Evolutionary conservation across 169 alveolate genomes (phyloP).

Genomic region (Theileria orientalis): DNA sequence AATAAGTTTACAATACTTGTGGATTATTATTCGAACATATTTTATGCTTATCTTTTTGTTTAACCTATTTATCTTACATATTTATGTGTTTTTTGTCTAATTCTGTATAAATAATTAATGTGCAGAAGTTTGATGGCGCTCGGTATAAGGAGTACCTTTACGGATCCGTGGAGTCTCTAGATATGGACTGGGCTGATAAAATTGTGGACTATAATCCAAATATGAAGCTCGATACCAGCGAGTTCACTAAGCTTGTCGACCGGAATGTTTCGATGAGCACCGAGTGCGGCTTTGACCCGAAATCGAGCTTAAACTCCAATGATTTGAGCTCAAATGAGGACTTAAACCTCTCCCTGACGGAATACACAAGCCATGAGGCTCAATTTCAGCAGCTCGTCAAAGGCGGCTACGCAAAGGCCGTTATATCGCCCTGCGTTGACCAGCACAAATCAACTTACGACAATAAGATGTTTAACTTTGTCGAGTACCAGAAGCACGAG

Average conservation of each 20-base stretch:
- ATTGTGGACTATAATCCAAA: constrained; percentile 50
- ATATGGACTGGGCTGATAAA: constrained; percentile 62
- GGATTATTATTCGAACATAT: no score
- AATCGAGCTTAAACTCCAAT: not conserved
- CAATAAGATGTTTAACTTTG: not conserved
- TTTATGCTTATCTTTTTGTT: no score
- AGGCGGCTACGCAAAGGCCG: not conserved
- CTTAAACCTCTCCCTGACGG: not conserved
- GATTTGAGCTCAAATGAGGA: not conserved
- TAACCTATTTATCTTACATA: no score
- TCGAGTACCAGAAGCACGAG: not conserved
- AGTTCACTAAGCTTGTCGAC: not conserved
- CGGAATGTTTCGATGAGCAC: constrained; percentile 21
- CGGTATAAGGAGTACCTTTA: constrained; percentile 49
- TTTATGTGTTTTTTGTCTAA: no score
- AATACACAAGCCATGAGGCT: not conserved
- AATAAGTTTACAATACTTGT: no score
- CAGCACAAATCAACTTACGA: not conserved
- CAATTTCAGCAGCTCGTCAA: not conserved
- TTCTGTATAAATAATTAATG: no score
- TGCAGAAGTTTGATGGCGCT: constrained; percentile 1
- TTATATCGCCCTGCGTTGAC: not conserved
- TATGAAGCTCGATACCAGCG: constrained; percentile 42
- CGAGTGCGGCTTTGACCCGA: constrained; percentile 15
- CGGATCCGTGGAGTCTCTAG: constrained; percentile 49